Evolutionary conservation across 768 basidiomycete species (phyloP), one percentile per base, ranked within the genome.

Genomic region (Pleurotus eryngii): DNA sequence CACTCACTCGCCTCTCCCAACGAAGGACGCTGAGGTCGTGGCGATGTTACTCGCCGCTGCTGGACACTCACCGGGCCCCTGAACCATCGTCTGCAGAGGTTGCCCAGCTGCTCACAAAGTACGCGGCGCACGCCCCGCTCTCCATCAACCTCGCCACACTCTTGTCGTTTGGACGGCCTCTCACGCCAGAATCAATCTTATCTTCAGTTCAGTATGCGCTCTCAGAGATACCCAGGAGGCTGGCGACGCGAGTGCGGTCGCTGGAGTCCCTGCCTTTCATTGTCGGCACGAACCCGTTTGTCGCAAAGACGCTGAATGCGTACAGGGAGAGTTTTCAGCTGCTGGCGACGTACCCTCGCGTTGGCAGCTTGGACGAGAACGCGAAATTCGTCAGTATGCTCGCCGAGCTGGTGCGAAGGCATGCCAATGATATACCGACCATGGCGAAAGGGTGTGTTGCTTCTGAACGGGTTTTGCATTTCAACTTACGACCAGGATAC

Each of bases 361-460:
- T 93, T 55, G 81, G 72, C 27, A 86, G 78, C 17, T 74, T 91
- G 22, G 79, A 83, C 55, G 86, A 91, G 59, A 95, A 95, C 61
- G 75, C 76, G 4, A 67, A 70, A 14, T 93, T 95, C 62, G 81
- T 86, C 0, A 76, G 81, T 49, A 77, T 84, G 59, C 76, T 95
- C n/a, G 81, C 84, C 43, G 76, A 78, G 37, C 72, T 95, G 17
- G 92, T 95, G 3, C 81, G 83, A 58, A 77, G 80, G 54, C 93
- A 95, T 67, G 81, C 88, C 1, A 88, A 95, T 70, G 94, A 95
- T 68, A 91, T 95, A 49, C 92, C 92, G 1, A 89, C 87, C 12
- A 83, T 95, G 82, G 92, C 93, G 3, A 93, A 92, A 72, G 93
- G 93, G 91, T 87, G 60, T 56, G 74, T 62, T 37, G 15, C 38